Percentiles rank a stretch among this genome's conserved stretches.
phyloP scores from a whole-genome alignment of 2,329 filamentous ascomycete genomes.

The Talaromyces sp. region DNA sequence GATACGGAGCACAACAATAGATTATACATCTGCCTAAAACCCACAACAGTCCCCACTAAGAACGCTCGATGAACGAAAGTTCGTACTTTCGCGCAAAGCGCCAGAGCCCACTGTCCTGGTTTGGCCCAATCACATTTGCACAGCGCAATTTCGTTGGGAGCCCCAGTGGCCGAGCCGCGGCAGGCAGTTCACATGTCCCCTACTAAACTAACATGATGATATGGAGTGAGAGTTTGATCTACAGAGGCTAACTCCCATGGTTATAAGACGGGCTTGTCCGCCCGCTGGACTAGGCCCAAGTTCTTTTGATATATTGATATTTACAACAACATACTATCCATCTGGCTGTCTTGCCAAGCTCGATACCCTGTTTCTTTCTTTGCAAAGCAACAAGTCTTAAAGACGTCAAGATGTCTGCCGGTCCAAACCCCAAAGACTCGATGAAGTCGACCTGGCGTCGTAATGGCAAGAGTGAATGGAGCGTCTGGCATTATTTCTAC shows the following conservation, averaged over 20 bases:
- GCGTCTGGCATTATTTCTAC: constrained; percentile 21
- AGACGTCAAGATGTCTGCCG: constrained; percentile 1
- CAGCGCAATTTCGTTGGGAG: background rate
- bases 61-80: background rate
- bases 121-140: background rate
- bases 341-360: background rate
- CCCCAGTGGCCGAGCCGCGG: background rate
- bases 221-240: background rate
- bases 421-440: constrained; percentile 21
- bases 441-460: constrained; percentile 32
- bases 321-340: background rate
- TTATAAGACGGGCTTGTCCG: background rate
- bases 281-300: background rate
- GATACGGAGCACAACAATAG: too few relatives aligned
- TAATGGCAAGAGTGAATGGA: constrained; percentile 20
- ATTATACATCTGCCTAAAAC: background rate
- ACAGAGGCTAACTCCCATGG: background rate
- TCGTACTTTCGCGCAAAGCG: background rate
- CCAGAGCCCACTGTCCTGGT: background rate
- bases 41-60: background rate
- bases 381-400: background rate
- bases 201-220: background rate
- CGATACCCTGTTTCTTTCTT: background rate
- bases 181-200: background rate
- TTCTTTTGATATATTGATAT: background rate